These are phyloP conservation scores for Mycena belliarum DNA, from an alignment of 768 basidiomycete species.

Conservation along the genomic window DNA sequence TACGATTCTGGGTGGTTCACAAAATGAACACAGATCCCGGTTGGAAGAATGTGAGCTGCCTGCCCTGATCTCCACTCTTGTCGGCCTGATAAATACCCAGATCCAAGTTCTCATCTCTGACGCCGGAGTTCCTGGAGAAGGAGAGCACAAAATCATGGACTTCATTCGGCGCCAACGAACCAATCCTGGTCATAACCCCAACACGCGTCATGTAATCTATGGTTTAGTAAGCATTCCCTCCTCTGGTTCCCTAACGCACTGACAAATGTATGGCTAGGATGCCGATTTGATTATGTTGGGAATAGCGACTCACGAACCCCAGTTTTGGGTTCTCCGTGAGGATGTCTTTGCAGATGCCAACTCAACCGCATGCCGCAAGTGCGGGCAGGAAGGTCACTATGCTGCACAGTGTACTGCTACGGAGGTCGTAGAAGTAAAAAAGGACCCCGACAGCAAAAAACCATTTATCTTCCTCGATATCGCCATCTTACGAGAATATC, in stretches of 20 bases:
- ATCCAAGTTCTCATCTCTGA: constrained; percentile 97
- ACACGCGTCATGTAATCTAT: constrained; percentile 96
- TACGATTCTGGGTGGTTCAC: constrained; percentile 95
- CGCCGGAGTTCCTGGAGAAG: constrained; percentile 95
- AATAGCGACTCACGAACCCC: constrained; percentile 96
- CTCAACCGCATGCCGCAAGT: constrained; percentile 81
- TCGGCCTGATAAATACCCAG: constrained; percentile 37
- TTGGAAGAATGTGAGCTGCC: constrained; percentile 78
- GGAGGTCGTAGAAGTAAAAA: constrained; percentile 63
- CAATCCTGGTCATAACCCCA: constrained; percentile 89
- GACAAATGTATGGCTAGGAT: constrained; percentile 54
- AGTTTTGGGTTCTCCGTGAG: constrained; percentile 96
- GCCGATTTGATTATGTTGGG: constrained; percentile 99
- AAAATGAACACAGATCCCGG: constrained; percentile 95
- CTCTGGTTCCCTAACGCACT: constrained; percentile 14
- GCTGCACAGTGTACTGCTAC: constrained; percentile 91
- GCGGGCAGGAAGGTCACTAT: constrained; percentile 93
- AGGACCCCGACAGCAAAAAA: constrained; percentile 75
- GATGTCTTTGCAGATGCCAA: constrained; percentile 93
- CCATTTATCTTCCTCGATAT: constrained; percentile 99
- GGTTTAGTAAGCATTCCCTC: constrained; percentile 66
- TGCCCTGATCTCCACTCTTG: not conserved
- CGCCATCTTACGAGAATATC: constrained; percentile 92
- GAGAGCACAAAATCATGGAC: constrained; percentile 99
- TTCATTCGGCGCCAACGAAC: constrained; percentile 89